Conservation (phyloP, 139 green algal genomes). For the Tetradesmus lagerheimii region DNA sequence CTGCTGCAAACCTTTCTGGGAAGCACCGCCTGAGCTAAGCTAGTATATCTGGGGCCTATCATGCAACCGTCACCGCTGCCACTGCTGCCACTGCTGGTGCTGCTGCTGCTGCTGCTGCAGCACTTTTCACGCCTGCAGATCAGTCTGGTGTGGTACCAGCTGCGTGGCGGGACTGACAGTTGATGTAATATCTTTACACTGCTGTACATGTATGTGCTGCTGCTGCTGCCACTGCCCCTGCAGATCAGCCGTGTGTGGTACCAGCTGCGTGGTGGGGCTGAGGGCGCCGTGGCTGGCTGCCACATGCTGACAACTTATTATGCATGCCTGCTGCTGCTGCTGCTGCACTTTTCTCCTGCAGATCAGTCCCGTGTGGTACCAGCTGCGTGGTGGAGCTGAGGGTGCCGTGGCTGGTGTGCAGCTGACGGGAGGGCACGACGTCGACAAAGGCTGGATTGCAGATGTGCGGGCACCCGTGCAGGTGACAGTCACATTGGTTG, state of each 20-base stretch:
- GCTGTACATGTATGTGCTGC: no score
- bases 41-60: no score
- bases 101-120: background rate
- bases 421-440: constrained; percentile 55
- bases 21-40: no score
- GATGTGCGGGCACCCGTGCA: constrained; percentile 29
- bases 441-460: constrained; percentile 58
- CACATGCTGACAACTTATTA: background rate
- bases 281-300: background rate
- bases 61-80: no score
- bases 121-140: background rate
- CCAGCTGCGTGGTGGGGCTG: background rate
- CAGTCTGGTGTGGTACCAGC: background rate
- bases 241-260: background rate
- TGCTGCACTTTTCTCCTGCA: background rate
- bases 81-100: no score
- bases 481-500: no score
- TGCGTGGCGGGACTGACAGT: no score
- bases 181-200: no score
- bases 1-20: no score
- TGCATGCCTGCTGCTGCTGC: background rate
- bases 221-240: no score
- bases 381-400: constrained; percentile 50
- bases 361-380: constrained; percentile 76
- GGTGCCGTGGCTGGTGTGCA: background rate